Percentiles rank a stretch among this genome's conserved stretches.
Conservation (phyloP, 2,329 filamentous ascomycete species). For the Fusarium sublunatum region DNA sequence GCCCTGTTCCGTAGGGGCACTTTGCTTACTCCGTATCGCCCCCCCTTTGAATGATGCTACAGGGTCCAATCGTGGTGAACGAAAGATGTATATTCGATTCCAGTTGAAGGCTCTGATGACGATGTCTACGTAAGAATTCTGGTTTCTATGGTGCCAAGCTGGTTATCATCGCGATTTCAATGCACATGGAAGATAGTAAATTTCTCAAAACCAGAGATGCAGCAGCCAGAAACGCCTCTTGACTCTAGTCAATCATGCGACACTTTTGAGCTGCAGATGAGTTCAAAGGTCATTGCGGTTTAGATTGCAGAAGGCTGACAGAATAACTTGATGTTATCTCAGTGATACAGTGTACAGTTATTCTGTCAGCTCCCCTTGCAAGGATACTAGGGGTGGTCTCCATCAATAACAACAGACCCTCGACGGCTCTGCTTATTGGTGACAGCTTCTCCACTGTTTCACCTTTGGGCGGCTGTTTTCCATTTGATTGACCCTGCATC, state of each 20-base stretch:
- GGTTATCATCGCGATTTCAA: constrained; percentile 19
- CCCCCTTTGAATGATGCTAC: constrained; percentile 18
- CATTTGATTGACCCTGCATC: constrained; percentile 14
- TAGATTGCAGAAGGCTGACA: not conserved
- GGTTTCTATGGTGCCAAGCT: constrained; percentile 2
- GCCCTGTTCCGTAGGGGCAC: constrained; percentile 28
- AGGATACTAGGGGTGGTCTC: constrained; percentile 28
- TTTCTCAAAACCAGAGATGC: constrained; percentile 32
- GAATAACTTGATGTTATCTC: not conserved
- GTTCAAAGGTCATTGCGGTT: constrained; percentile 8
- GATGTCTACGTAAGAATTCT: constrained; percentile 19
- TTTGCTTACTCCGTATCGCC: constrained; percentile 26
- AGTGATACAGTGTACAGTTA: not conserved
- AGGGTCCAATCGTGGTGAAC: constrained; percentile 16
- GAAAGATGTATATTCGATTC: constrained; percentile 25
- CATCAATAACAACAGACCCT: constrained; percentile 28
- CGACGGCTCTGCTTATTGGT: constrained; percentile 24
- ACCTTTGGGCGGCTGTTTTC: constrained; percentile 23
- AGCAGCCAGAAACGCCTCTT: constrained; percentile 29
- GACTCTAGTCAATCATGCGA: constrained; percentile 35
- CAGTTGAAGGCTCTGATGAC: constrained; percentile 14
- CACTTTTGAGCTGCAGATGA: constrained; percentile 26
- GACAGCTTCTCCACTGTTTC: constrained; percentile 36
- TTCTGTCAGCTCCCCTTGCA: constrained; percentile 6
- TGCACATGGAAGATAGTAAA: not conserved